Percentiles rank a stretch among this genome's conserved stretches.
Evolutionary conservation across 2,329 filamentous ascomycete genomes (phyloP).

Genomic region (Fusarium sp.): DNA sequence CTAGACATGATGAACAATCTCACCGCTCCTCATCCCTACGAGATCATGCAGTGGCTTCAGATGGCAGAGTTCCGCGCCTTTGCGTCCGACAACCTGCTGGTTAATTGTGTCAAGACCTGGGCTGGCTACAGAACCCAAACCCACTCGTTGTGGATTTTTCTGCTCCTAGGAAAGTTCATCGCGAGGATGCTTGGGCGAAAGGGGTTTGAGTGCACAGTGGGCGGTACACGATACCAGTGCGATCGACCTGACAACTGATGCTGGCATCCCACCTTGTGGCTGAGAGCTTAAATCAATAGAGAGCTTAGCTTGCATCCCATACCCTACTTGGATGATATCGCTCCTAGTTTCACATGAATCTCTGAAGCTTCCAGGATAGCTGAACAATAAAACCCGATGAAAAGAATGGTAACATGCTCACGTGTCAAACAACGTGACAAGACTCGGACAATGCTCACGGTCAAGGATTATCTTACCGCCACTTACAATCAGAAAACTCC

Average conservation of each 20-base stretch:
- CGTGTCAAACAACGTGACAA: too few relatives aligned
- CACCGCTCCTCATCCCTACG: background rate
- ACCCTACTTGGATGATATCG: background rate
- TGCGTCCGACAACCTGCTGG: background rate
- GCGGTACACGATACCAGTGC: background rate
- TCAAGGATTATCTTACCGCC: too few relatives aligned
- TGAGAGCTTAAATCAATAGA: background rate
- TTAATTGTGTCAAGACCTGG: background rate
- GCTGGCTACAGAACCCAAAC: background rate
- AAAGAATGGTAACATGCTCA: background rate
- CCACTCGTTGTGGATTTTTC: background rate
- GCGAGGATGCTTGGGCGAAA: background rate
- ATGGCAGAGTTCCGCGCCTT: background rate
- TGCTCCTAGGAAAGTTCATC: background rate
- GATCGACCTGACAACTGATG: background rate
- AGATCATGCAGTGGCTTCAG: background rate
- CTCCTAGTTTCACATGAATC: background rate
- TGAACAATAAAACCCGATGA: fast-evolving
- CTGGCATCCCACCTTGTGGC: background rate
- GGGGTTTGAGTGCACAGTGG: background rate
- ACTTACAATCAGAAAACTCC: fast-evolving
- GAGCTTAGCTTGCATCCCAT: background rate
- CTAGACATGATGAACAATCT: background rate
- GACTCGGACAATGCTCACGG: fast-evolving
- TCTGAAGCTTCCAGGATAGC: background rate